phyloP scores from a whole-genome alignment of 257 asterid genomes.

The Solanum virginianum region DNA sequence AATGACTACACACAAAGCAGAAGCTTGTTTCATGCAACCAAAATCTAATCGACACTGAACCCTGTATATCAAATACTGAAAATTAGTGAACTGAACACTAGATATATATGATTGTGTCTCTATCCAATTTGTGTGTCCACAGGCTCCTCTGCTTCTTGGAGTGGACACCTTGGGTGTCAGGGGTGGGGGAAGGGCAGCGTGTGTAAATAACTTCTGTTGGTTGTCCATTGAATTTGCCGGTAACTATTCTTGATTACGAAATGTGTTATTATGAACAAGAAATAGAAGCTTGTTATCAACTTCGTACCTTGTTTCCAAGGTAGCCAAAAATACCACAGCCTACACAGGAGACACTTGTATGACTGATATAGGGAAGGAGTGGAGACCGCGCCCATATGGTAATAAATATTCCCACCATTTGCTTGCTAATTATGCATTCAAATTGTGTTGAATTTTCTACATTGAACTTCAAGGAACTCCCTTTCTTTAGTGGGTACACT shows the following conservation, averaged over 20 bases:
- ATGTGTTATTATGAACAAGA: not conserved
- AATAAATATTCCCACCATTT: constrained; percentile 53
- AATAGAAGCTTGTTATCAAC: not conserved
- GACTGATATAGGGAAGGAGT: constrained; percentile 26
- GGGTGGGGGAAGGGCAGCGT: not conserved
- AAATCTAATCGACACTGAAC: constrained; percentile 53
- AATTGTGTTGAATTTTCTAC: constrained; percentile 12
- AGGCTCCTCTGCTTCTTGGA: not conserved
- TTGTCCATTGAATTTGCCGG: not conserved
- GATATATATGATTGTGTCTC: not conserved
- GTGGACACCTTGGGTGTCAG: not conserved
- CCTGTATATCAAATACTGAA: constrained; percentile 19
- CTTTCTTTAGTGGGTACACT: constrained; percentile 20
- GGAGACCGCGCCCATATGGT: constrained; percentile 42
- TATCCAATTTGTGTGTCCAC: not conserved
- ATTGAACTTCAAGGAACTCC: constrained; percentile 12
- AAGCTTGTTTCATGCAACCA: constrained; percentile 43
- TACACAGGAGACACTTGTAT: constrained; percentile 35
- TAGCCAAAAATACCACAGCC: constrained; percentile 53
- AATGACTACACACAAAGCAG: constrained; percentile 52
- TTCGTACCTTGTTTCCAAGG: constrained; percentile 50
- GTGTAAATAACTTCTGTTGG: not conserved
- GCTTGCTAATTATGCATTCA: constrained; percentile 42
- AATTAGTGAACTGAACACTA: not conserved
- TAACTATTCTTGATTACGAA: not conserved